Evolutionary conservation across 2,329 filamentous ascomycete genomes (phyloP), one percentile per base, ranked within the genome.

Genomic region (Pyricularia grisea): DNA sequence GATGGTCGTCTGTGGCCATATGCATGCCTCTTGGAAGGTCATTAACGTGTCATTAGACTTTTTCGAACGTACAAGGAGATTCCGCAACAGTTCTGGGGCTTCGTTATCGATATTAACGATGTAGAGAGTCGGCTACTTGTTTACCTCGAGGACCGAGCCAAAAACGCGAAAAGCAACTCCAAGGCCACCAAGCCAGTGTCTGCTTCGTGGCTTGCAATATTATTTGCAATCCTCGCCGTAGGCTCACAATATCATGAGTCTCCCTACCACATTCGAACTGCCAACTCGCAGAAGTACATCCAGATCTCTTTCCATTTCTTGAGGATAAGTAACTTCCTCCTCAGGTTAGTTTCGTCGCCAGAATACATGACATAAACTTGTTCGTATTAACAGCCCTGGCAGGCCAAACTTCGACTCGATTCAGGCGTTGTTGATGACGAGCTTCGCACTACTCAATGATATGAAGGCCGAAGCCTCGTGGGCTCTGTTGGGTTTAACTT

Each of bases 401-500:
- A 86, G 85, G 36, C 88, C 88, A 1, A 89, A 88, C 0, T 82
- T 90, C 58, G 87, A 90, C 74, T 88, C 87, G 4, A 87, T 90
- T 30, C 88, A 90, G 74, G 87, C 87, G 0, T 78, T 90, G 60
- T 79, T 90, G 0, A 81, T 90, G 63, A 87, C 86, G 4, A 84
- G 86, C 33, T 89, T 90, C 71, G 87, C 88, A 2, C 79, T 90
- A 2, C 79, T 89, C 30, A 90, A 90, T 72, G 88, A 90, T 70
- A 90, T 90, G 88, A 90, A 90, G 74, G 87, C 88, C 1, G 88
- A 90, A 73, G 88, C 87, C 0, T 89, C 88, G 0, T 90, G 88
- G 88, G 87, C 87, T 0, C 76, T 90, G 68, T 82, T 88, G 67
- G 88, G 87, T 0, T 81, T 90, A 64, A 89, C 87, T 0, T 89